Evolutionary conservation across 805 yeast genomes (phyloP).

Genomic region (Starmerella sirachaensis): DNA sequence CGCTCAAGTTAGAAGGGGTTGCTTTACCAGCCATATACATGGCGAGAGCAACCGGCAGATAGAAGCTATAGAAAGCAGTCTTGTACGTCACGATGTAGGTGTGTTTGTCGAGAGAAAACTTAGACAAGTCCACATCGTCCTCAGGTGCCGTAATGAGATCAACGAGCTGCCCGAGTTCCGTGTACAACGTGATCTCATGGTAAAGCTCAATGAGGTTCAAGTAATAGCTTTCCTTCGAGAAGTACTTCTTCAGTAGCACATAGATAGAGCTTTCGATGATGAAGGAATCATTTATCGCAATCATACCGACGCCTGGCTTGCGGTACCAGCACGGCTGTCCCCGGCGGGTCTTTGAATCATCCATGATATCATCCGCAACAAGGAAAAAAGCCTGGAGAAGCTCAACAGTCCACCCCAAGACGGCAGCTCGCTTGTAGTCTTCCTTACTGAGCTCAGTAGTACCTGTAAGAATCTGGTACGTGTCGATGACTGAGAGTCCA

Average conservation of each 20-base stretch:
- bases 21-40: slow-evolving; percentile 82
- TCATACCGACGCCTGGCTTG: slow-evolving; percentile 63
- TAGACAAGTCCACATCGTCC: slow-evolving; percentile 76
- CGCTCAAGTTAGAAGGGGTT: slow-evolving; percentile 63
- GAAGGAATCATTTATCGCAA: slow-evolving; percentile 95
- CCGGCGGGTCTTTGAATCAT: slow-evolving; percentile 87
- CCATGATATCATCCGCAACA: slow-evolving; percentile 99
- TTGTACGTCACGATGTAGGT: slow-evolving; percentile 91
- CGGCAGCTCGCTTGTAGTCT: slow-evolving; percentile 73
- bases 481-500: slow-evolving; percentile 89
- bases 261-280: slow-evolving; percentile 94
- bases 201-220: slow-evolving; percentile 83
- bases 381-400: slow-evolving; percentile 90
- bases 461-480: slow-evolving; percentile 69
- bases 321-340: slow-evolving; percentile 98
- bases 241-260: slow-evolving; percentile 75
- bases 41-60: slow-evolving; percentile 92
- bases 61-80: slow-evolving; percentile 95
- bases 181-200: slow-evolving; percentile 95
- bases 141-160: slow-evolving; percentile 97
- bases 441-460: slow-evolving; percentile 47
- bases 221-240: slow-evolving; percentile 69
- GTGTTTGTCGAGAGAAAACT: slow-evolving; percentile 80
- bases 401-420: slow-evolving; percentile 93
- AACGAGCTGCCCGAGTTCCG: slow-evolving; percentile 91